phyloP scores from a whole-genome alignment of 495 filamentous ascomycete species.

The Neurospora sp. region DNA sequence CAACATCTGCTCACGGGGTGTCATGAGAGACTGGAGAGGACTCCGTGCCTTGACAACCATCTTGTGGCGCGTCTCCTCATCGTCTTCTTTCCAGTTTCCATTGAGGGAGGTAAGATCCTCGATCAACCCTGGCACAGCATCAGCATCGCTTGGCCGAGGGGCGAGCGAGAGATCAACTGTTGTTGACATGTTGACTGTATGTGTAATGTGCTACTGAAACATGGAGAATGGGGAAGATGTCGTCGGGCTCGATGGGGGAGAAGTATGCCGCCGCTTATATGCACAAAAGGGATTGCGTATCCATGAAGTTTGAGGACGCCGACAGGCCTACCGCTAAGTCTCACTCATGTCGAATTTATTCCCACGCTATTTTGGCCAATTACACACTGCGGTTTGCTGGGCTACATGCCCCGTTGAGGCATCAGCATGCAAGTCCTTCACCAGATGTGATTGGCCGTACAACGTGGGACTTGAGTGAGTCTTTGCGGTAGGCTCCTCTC shows the following conservation, averaged over 20 bases:
- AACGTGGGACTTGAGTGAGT: not conserved
- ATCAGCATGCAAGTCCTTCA: no score
- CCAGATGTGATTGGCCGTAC: not conserved
- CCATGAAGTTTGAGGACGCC: not conserved
- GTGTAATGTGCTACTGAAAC: not conserved
- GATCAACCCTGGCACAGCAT: conserved; percentile 6
- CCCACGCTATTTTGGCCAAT: no score
- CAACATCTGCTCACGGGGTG: conserved; percentile 28
- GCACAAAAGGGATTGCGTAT: not conserved
- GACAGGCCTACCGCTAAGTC: not conserved
- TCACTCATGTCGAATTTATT: not conserved
- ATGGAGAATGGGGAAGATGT: not conserved
- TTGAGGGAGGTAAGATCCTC: conserved; percentile 6
- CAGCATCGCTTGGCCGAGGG: conserved; percentile 6
- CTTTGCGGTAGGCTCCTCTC: no score
- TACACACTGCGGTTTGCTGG: no score
- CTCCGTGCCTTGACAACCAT: conserved; percentile 19
- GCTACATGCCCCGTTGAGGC: no score
- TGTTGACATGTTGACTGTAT: not conserved
- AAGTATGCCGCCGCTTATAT: not conserved
- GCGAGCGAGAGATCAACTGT: conserved; percentile 9
- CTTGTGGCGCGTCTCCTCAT: conserved; percentile 5
- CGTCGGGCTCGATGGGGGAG: not conserved
- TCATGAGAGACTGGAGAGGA: conserved; percentile 22
- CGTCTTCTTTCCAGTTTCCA: not conserved